phyloP scores from a whole-genome alignment of 495 filamentous ascomycete genomes.

The Parmelia sp. region DNA sequence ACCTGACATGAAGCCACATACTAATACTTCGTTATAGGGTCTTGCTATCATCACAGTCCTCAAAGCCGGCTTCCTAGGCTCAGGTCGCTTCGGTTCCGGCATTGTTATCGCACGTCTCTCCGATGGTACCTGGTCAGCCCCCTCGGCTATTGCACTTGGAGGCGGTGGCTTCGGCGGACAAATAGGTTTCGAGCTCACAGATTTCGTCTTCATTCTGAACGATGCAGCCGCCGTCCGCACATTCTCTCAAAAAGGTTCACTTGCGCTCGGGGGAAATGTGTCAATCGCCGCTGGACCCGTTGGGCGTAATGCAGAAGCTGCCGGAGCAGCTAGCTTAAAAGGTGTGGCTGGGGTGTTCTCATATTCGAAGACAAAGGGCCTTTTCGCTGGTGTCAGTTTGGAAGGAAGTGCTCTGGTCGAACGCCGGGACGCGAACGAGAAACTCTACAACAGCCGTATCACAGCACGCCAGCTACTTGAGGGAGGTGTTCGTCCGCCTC shows the following conservation, averaged over 20 bases:
- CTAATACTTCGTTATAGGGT: conserved; percentile 49
- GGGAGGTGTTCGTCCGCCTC: conserved; percentile 70
- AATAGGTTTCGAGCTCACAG: conserved; percentile 94
- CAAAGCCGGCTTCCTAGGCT: conserved; percentile 93
- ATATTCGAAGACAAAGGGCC: conserved; percentile 93
- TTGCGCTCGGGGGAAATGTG: conserved; percentile 94
- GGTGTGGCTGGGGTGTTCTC: conserved; percentile 90
- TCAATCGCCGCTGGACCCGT: conserved; percentile 91
- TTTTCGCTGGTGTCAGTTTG: conserved; percentile 91
- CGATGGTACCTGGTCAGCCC: conserved; percentile 90
- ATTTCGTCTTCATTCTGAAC: conserved; percentile 98
- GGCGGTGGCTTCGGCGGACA: conserved; percentile 94
- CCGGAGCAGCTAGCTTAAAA: conserved; percentile 84
- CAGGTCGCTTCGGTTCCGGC: conserved; percentile 85
- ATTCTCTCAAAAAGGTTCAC: conserved; percentile 83
- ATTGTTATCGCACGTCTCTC: conserved; percentile 88
- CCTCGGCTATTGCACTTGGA: conserved; percentile 81
- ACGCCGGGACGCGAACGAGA: conserved; percentile 92
- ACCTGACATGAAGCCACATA: neutral
- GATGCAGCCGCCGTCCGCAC: conserved; percentile 86
- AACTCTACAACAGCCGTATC: conserved; percentile 77
- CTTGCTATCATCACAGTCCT: conserved; percentile 91
- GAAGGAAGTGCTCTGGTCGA: conserved; percentile 89
- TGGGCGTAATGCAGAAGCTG: conserved; percentile 91
- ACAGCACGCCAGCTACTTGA: conserved; percentile 77